Evolutionary conservation across 352 stramenopile species (phyloP).

Genomic region (Phytophthora capsici): DNA sequence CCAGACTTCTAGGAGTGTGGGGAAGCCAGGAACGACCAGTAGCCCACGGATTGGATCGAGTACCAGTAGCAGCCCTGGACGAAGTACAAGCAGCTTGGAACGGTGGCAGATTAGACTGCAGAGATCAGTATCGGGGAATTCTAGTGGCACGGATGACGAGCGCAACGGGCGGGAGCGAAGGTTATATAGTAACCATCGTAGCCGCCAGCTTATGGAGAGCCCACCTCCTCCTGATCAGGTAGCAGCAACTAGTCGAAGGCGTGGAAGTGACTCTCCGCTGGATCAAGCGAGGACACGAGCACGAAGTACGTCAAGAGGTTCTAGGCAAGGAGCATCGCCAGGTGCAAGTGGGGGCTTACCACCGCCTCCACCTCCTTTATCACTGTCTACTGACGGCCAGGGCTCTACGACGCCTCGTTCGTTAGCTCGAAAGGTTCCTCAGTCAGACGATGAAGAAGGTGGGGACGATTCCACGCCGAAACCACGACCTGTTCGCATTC

Average conservation of each 20-base stretch:
- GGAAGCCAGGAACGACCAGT: slow-evolving; percentile 12
- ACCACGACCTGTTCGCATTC: slow-evolving; percentile 66
- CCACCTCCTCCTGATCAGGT: slow-evolving; percentile 37
- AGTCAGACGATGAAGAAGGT: slow-evolving; percentile 15
- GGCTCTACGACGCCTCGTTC: slow-evolving; percentile 25
- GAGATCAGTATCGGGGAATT: slow-evolving; percentile 34
- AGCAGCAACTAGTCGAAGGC: slow-evolving; percentile 27
- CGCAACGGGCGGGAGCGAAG: slow-evolving; percentile 17
- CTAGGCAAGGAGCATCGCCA: slow-evolving; percentile 24
- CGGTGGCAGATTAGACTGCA: slow-evolving; percentile 38
- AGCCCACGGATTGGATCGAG: slow-evolving; percentile 17
- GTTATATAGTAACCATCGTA: slow-evolving; percentile 40
- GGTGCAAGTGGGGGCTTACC: slow-evolving; percentile 18
- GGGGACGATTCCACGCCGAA: slow-evolving; percentile 33
- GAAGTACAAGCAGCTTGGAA: slow-evolving; percentile 27
- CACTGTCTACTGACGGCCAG: slow-evolving; percentile 20
- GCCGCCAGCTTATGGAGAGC: slow-evolving; percentile 48
- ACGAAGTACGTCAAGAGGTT: slow-evolving; percentile 31
- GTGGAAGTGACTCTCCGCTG: slow-evolving; percentile 25
- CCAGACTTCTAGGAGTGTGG: slow-evolving; percentile 20
- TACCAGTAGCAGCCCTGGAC: slow-evolving; percentile 16
- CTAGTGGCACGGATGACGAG: slow-evolving; percentile 41
- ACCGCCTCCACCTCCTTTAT: slow-evolving; percentile 30
- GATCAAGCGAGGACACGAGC: slow-evolving; percentile 20
- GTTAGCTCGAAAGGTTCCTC: slow-evolving; percentile 27